Evolutionary conservation across 192 early-diverging fungal genomes (phyloP).

Genomic region (Funneliformis mosseae): DNA sequence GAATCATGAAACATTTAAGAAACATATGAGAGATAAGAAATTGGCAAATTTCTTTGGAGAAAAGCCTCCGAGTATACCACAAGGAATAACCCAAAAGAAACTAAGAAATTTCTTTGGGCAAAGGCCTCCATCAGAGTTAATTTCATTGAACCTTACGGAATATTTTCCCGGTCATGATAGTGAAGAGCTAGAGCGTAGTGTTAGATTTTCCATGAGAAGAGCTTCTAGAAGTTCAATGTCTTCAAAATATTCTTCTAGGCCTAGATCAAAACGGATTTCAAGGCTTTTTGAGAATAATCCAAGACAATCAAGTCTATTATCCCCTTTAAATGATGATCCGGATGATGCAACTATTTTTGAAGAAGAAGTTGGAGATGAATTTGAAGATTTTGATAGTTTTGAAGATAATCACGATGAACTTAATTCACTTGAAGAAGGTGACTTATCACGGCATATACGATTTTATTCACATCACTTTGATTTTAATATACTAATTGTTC

Average conservation of each 20-base stretch:
- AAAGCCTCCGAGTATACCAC: constrained; percentile 8
- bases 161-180: constrained; percentile 79
- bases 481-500: constrained; percentile 22
- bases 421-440: background rate
- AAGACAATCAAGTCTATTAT: background rate
- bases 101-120: constrained; percentile 87
- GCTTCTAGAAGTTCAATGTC: constrained; percentile 41
- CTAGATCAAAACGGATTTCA: constrained; percentile 26
- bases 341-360: constrained; percentile 18
- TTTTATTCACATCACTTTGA: constrained; percentile 2
- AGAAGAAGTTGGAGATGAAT: constrained; percentile 29
- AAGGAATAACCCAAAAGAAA: constrained; percentile 45
- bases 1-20: constrained; percentile 54
- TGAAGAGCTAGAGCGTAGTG: constrained; percentile 33
- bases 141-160: constrained; percentile 86
- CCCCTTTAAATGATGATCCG: background rate
- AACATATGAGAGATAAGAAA: constrained; percentile 49
- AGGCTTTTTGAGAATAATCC: constrained; percentile 17
- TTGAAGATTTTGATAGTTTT: background rate
- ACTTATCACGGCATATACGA: background rate
- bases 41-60: constrained; percentile 30
- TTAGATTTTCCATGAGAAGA: constrained; percentile 37
- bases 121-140: constrained; percentile 90
- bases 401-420: constrained; percentile 36
- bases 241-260: constrained; percentile 14